A percentile compares a stretch with the other conserved stretches of the same genome.
These are phyloP conservation scores for Erythrophleum ivorense DNA, from an alignment of 331 rosid genomes.

Conservation along the genomic window DNA sequence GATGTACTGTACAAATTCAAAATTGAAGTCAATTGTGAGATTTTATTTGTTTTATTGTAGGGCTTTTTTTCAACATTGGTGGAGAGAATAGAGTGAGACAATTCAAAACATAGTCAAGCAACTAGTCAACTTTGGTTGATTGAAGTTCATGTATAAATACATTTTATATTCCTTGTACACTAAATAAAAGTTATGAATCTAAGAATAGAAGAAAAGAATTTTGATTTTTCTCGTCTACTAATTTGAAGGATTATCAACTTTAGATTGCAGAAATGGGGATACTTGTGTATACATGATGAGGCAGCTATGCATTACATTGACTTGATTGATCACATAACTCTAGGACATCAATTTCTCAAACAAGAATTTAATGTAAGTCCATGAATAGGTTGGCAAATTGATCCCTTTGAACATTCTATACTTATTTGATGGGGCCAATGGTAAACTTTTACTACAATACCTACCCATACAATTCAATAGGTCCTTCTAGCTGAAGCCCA, in stretches of 20 bases:
- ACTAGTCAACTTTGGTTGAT: constrained; percentile 77
- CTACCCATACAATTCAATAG: too few species aligned
- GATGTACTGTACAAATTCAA: neutral
- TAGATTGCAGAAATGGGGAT: constrained; percentile 79
- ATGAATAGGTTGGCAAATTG: too few species aligned
- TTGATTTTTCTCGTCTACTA: neutral
- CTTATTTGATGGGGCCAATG: constrained; percentile 87
- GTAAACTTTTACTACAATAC: constrained; percentile 43
- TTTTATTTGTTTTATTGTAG: constrained; percentile 42
- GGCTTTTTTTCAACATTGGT: constrained; percentile 73
- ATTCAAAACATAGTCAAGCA: constrained; percentile 57
- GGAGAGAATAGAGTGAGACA: constrained; percentile 63
- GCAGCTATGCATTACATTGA: too few species aligned
- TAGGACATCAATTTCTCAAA: too few species aligned
- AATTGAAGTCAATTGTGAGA: neutral
- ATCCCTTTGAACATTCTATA: constrained; percentile 90
- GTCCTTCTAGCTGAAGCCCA: too few species aligned
- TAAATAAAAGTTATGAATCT: neutral
- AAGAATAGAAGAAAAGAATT: neutral
- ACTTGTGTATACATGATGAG: constrained; percentile 53
- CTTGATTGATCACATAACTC: too few species aligned
- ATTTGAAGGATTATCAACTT: neutral
- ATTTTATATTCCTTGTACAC: neutral
- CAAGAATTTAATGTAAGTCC: too few species aligned
- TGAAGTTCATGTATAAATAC: constrained; percentile 74